Evolutionary conservation across 1,284 basidiomycete species (phyloP).

Genomic region (Rhodotorula sp.): DNA sequence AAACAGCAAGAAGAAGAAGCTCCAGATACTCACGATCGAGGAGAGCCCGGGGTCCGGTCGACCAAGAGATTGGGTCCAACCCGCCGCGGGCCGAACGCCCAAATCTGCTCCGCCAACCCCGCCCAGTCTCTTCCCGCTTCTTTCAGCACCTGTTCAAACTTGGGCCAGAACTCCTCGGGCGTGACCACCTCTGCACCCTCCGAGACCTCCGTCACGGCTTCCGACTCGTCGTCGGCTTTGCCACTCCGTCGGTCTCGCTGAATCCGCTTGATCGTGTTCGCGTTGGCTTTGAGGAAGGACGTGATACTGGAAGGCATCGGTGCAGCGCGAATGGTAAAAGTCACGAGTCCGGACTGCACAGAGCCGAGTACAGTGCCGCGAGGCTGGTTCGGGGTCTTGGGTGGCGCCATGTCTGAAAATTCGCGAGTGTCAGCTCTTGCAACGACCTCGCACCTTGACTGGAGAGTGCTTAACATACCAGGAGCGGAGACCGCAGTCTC

Average conservation of each 20-base stretch:
- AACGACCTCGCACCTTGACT: neutral
- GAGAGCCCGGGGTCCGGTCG: slow-evolving; percentile 55
- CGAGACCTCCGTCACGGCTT: slow-evolving; percentile 49
- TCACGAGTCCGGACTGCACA: slow-evolving; percentile 68
- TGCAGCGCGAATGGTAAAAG: slow-evolving; percentile 76
- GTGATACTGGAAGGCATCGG: slow-evolving; percentile 71
- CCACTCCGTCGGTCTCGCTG: slow-evolving; percentile 38
- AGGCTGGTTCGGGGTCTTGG: slow-evolving; percentile 67
- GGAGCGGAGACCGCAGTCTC: slow-evolving; percentile 82
- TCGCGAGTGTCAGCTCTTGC: neutral
- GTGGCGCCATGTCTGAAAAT: slow-evolving; percentile 72
- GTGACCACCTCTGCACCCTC: slow-evolving; percentile 53
- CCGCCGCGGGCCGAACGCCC: slow-evolving; percentile 87
- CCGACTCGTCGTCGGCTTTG: slow-evolving; percentile 48
- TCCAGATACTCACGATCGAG: slow-evolving; percentile 45
- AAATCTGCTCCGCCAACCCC: slow-evolving; percentile 68
- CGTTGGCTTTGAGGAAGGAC: slow-evolving; percentile 57
- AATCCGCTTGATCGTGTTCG: slow-evolving; percentile 35
- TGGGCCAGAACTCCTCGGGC: slow-evolving; percentile 77
- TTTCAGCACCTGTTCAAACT: slow-evolving; percentile 64
- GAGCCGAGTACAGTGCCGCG: slow-evolving; percentile 76
- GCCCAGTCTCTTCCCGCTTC: slow-evolving; percentile 78
- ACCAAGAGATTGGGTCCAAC: slow-evolving; percentile 84
- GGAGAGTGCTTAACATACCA: slow-evolving; percentile 54
- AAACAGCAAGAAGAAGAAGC: neutral